Evolutionary conservation across 140 eudicot species (phyloP), one percentile per base, ranked within the genome.

Genomic region (Bidens hawaiensis): DNA sequence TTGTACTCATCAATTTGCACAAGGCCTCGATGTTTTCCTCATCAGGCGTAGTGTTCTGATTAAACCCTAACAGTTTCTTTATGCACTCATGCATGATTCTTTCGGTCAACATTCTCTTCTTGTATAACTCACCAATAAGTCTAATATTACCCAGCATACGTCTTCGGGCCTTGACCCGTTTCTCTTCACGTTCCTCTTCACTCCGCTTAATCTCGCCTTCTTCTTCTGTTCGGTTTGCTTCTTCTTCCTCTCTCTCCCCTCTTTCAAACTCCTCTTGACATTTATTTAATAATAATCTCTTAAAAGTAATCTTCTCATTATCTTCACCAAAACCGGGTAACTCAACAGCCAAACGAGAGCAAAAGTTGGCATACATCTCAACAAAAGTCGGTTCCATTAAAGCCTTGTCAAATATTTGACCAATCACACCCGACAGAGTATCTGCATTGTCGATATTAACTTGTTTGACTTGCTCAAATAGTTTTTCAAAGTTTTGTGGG

Each of bases 191-290:
- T 48, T 82, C 84, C 22, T 60, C 85, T 27, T 75, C 85, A 0
- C 88, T 64, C 43, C 73, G 88, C 50, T 88, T 82, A 48, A 26
- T 70, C 43, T 85, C 94, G 15, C 89, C 99, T 75, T 85, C 96
- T 68, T 77, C 87, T 11, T 91, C 93, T 1, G 79, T 76, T 62
- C 83, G 61, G 26, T 93, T 85, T 0, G 99, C 96, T 77, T 93
- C 99, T 62, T 80, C 79, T 66, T 93, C 75, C 55, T 88, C 90
- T 11, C 85, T 71, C 41, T 82, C 97, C 3, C 96, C 96, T 64
- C 94, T 75, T 73, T 90, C 97, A 41, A 90, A 90, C 34, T 87
- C 95, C 72, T 83, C 95, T 80, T 90, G 95, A 79, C 97, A 90
- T 69, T 81, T 83, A 33, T 90, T 84, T 64, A 90, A 59, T 18